These are phyloP conservation scores for Aspergillus bombycis DNA, from an alignment of 2,329 filamentous ascomycete genomes.

Conservation along the genomic window DNA sequence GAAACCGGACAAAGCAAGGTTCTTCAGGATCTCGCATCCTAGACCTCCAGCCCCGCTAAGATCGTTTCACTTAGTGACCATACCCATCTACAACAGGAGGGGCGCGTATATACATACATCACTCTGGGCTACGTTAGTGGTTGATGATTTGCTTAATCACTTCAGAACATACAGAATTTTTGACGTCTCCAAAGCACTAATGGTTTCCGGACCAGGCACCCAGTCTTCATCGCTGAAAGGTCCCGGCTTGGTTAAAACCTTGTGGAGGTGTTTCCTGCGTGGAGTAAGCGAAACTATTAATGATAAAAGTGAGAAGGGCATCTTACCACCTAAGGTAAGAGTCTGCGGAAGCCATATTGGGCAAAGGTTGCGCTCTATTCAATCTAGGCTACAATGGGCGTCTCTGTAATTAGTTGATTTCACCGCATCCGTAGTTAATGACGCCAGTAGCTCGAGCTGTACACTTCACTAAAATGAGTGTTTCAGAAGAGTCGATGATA, in stretches of 20 bases:
- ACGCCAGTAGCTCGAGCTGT: neutral
- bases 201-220: conserved; percentile 54
- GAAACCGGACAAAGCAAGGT: conserved; percentile 92
- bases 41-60: conserved; percentile 86
- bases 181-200: conserved; percentile 65
- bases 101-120: conserved; percentile 47
- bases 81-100: conserved; percentile 9
- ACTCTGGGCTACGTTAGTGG: conserved; percentile 48
- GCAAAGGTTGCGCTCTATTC: conserved; percentile 9
- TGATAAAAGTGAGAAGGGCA: neutral
- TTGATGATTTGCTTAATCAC: neutral
- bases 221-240: conserved; percentile 76
- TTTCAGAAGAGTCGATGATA: neutral
- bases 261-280: conserved; percentile 79
- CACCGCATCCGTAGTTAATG: neutral
- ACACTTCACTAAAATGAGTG: neutral
- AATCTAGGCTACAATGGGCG: neutral
- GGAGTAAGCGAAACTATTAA: conserved; percentile 18
- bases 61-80: conserved; percentile 31
- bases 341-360: conserved; percentile 19
- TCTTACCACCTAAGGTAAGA: conserved; percentile 23
- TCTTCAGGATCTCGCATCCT: conserved; percentile 95
- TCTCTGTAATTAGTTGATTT: neutral
- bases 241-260: conserved; percentile 73
- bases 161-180: conserved; percentile 70